Evolutionary conservation across 2,329 filamentous ascomycete species (phyloP).

Genomic region (Nigrospora sphaerica): DNA sequence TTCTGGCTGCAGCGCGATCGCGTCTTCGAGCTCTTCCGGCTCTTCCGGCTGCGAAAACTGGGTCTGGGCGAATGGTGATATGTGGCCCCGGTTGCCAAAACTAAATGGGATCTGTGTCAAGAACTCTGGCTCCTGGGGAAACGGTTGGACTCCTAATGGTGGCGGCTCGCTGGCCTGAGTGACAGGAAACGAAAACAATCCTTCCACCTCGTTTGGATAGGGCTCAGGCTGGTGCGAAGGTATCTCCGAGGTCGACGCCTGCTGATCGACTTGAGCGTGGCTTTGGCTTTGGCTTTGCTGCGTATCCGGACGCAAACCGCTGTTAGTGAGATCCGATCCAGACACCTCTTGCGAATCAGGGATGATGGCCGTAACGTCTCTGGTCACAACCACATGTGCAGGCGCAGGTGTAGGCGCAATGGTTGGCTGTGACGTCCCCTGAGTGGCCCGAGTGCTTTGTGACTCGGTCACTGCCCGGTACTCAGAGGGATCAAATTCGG

Average conservation of each 20-base stretch:
- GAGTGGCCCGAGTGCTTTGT: constrained; percentile 5
- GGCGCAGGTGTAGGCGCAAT: background rate
- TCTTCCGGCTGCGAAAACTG: too few relatives aligned
- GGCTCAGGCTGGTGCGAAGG: constrained; percentile 20
- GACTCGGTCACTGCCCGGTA: constrained; percentile 9
- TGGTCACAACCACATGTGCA: background rate
- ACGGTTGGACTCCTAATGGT: too few relatives aligned
- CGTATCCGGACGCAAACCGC: too few relatives aligned
- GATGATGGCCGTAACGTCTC: constrained; percentile 11
- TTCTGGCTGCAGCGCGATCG: too few relatives aligned
- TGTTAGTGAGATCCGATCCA: background rate
- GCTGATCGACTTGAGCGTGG: background rate
- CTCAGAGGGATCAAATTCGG: constrained; percentile 11
- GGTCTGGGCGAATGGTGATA: too few relatives aligned
- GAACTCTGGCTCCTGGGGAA: too few relatives aligned
- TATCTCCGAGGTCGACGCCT: constrained; percentile 11
- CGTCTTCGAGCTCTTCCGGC: too few relatives aligned
- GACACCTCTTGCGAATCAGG: constrained; percentile 23
- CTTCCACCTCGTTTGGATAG: background rate
- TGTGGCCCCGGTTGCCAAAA: too few relatives aligned
- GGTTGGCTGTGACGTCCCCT: constrained; percentile 8
- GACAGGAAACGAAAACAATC: background rate
- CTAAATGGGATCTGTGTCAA: too few relatives aligned
- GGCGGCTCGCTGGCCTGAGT: too few relatives aligned
- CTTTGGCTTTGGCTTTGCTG: background rate